Evolutionary conservation across 2,329 filamentous ascomycete species (phyloP).

Genomic region (Fusarium sp.): DNA sequence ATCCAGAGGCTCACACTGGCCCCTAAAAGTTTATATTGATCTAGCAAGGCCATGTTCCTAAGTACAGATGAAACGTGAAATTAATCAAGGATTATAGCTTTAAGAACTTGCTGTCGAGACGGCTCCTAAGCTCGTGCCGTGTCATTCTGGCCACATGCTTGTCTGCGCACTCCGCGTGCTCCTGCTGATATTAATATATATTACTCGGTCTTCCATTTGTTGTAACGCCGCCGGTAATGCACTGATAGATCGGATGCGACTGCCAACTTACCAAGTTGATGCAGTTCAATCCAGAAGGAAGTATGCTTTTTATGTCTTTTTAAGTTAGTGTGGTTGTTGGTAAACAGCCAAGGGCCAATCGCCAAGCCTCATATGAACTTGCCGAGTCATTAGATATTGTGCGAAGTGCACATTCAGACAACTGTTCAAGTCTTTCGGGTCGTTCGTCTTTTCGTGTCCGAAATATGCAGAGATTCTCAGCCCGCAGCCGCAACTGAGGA

Average conservation of each 20-base stretch:
- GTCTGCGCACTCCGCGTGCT: constrained; percentile 15
- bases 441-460: constrained; percentile 10
- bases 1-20: constrained; percentile 19
- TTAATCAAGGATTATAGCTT: constrained; percentile 20
- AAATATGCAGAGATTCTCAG: constrained; percentile 41
- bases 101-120: not conserved
- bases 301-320: constrained; percentile 19
- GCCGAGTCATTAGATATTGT: constrained; percentile 20
- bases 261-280: constrained; percentile 32
- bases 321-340: constrained; percentile 34
- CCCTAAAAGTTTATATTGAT: constrained; percentile 46
- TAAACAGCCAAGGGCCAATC: constrained; percentile 5
- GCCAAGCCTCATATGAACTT: constrained; percentile 32
- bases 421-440: constrained; percentile 17
- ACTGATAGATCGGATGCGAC: constrained; percentile 21
- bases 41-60: constrained; percentile 47
- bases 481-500: constrained; percentile 56
- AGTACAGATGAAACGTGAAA: constrained; percentile 42
- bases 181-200: constrained; percentile 38
- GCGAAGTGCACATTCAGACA: constrained; percentile 11
- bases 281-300: constrained; percentile 27
- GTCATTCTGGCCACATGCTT: constrained; percentile 5
- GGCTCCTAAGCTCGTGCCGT: constrained; percentile 9
- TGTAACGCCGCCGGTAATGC: constrained; percentile 30
- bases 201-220: constrained; percentile 36